Base-by-base conservation (phyloP, 176 grass and related monocot species). In the Phoenix roebelenii region DNA sequence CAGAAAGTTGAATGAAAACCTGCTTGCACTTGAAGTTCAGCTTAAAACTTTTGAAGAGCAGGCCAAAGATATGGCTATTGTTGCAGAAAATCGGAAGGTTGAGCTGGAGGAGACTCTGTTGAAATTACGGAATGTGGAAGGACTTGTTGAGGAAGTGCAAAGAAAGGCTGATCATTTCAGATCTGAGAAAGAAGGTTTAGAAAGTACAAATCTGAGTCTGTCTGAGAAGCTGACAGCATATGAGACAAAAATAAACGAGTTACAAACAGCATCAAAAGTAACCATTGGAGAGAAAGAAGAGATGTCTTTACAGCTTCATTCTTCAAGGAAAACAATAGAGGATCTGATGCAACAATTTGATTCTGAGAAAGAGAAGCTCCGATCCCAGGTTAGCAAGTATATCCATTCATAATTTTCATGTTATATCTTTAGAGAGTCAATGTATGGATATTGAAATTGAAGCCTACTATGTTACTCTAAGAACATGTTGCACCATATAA, bases 161-260 rank as follows among this genome's bases (percentile, higher is more conserved):
- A 44, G 35, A 44, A 44, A 44, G 35, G 35, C 10, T 44, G 35
- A 44, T 44, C 9, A 44, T 44, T 44, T 44, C 35, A 44, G 35
- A 44, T 44, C 35, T 44, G 35, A 44, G 7, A 44, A 44, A 12
- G 35, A 44, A 44, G 35, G 35, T 14, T 44, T 44, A 14, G 35
- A 44, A 14, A 44, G 1, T 44, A 44, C 9, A 44, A 44, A 44
- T 14, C 10, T 44, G 9, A 44, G 35, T 44, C 35, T 44, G 35
- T 44, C 35, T 44, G 10, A 44, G 35, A 44, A 44, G 35, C 35
- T 44, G 35, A 44, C 35, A 44, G 2, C 50, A 48, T 83, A 74
- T 79, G 74, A 87, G 62, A 82, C 59, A 64, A 90, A 90, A 68
- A 44, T 96, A 64, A 76, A 89, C 52, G 80, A 90, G 44, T 79